Evolutionary conservation across 345 rosid species (phyloP), one percentile per base, ranked within the genome.

Genomic region (Barbarea vulgaris): DNA sequence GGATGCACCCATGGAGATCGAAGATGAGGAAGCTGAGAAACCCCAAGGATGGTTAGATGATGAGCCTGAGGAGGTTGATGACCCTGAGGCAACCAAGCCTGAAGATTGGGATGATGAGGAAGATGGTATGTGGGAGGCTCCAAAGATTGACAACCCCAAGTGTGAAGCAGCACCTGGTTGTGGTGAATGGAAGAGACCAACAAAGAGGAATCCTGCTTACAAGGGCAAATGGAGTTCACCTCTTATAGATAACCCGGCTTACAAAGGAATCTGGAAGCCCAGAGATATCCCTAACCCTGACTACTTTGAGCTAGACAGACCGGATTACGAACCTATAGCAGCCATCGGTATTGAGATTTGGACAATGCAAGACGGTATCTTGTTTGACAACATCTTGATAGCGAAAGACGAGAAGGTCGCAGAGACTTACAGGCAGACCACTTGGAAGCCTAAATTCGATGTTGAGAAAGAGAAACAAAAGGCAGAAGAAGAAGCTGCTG

Each of bases 21-120:
- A 60, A 76, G 97, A 91, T 67, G 88, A 78, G 73, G 95, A 91
- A 4, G 97, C 97, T 66, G 89, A 74, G 82, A 89, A 91, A 85
- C 97, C 97, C 3, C 91, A 89, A 75, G 97, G 97, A 60, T 91
- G 95, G 97, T 79, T 91, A 55, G 95, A 89, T 59, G 95, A 91
- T 54, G 95, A 91, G 81, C 91, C 97, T 64, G 97, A 91, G 81
- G 97, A 91, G 75, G 77, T 91, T 6, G 93, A 91, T 25, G 97
- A 91, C 75, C 95, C 95, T 3, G 97, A 91, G 18, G 97, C 97
- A 4, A 67, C 91, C 37, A 91, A 91, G 62, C 97, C 97, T 7
- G 95, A 91, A 72, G 97, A 91, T 75, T 89, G 97, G 97, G 95
- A 91, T 83, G 97, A 91, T 7, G 97, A 91, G 73, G 97, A 91